Evolutionary conservation across 768 basidiomycete species (phyloP).

Genomic region (Suillus variegatus): DNA sequence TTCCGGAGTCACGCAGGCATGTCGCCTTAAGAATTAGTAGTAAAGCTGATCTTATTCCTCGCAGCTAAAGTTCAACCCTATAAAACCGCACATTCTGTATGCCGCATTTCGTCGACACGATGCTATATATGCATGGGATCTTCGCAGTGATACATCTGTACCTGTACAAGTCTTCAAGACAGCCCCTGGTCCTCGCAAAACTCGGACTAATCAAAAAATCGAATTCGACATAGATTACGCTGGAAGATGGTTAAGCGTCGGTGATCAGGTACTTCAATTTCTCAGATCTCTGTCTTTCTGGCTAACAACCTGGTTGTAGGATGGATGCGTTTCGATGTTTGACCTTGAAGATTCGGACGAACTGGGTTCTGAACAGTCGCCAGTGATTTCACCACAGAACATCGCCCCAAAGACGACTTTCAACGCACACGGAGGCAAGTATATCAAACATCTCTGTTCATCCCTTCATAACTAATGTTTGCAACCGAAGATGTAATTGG

Average conservation of each 20-base stretch:
- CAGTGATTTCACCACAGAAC: slow-evolving; percentile 15
- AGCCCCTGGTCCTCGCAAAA: background rate
- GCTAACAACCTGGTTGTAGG: slow-evolving; percentile 35
- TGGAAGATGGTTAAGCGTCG: slow-evolving; percentile 64
- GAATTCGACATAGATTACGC: slow-evolving; percentile 75
- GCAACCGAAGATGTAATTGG: slow-evolving; percentile 64
- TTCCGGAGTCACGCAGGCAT: slow-evolving; percentile 5
- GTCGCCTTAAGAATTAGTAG: background rate
- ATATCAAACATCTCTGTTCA: too few relatives aligned
- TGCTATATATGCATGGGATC: slow-evolving; percentile 75
- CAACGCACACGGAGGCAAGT: slow-evolving; percentile 58
- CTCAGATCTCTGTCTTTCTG: background rate
- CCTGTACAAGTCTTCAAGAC: slow-evolving; percentile 41
- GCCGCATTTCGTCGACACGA: slow-evolving; percentile 70
- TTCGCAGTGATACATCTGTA: slow-evolving; percentile 54
- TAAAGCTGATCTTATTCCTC: slow-evolving; percentile 5
- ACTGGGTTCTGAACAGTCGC: background rate
- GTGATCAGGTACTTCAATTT: slow-evolving; percentile 55
- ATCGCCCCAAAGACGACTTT: slow-evolving; percentile 39
- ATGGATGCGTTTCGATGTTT: slow-evolving; percentile 62
- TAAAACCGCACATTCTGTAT: slow-evolving; percentile 69
- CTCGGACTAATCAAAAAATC: slow-evolving; percentile 70
- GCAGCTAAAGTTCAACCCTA: slow-evolving; percentile 80
- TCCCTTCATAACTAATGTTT: background rate
- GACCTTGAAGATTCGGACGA: slow-evolving; percentile 37